phyloP scores from a whole-genome alignment of 1,284 basidiomycete species.

The Sanghuangporus baumii region DNA sequence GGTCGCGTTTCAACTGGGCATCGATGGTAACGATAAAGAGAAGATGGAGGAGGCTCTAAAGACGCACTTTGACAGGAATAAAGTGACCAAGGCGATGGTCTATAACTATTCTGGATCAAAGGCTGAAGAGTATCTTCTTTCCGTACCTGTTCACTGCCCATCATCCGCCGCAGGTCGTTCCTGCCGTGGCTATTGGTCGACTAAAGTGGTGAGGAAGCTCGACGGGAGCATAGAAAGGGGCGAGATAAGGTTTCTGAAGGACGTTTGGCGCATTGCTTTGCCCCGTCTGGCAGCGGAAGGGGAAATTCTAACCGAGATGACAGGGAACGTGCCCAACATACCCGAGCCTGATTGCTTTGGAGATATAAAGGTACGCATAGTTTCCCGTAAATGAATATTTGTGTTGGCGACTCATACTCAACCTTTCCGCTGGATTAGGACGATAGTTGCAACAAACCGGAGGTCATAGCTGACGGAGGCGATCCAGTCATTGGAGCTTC shows the following conservation, averaged over 20 bases:
- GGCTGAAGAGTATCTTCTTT: background rate
- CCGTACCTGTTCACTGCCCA: background rate
- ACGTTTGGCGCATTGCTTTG: slow-evolving; percentile 21
- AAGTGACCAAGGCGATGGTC: background rate
- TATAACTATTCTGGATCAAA: background rate
- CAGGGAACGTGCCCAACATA: background rate
- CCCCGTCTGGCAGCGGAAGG: slow-evolving; percentile 18
- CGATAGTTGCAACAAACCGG: background rate
- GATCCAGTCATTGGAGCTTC: background rate
- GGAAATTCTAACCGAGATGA: slow-evolving; percentile 10
- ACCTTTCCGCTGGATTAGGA: background rate
- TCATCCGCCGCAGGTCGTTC: background rate
- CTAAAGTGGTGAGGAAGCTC: background rate
- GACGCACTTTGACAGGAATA: background rate
- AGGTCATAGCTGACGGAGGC: background rate
- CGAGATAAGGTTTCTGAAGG: slow-evolving; percentile 23
- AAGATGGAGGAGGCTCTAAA: background rate
- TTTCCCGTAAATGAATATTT: background rate
- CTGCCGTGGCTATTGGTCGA: background rate
- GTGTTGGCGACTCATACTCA: background rate
- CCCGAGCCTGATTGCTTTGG: background rate
- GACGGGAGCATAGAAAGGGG: background rate
- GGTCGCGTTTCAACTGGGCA: background rate
- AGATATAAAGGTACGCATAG: background rate
- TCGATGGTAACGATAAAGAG: background rate